Base-by-base conservation (phyloP, 2,329 filamentous ascomycete genomes). In the Arthrinium phaeospermum region DNA sequence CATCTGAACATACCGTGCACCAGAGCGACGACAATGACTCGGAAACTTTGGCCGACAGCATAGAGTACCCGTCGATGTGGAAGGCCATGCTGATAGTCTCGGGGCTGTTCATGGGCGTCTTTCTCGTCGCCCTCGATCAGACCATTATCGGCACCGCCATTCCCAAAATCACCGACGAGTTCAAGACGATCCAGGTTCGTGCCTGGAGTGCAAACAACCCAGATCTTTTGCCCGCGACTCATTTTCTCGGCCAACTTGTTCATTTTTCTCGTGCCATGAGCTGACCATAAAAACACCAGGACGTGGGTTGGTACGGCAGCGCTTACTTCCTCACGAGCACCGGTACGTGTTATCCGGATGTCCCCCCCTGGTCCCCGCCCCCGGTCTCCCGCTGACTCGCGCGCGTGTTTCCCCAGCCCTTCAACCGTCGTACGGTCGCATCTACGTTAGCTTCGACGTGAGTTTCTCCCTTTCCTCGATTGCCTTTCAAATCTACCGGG, bases 231-330 rank as follows among this genome's bases (percentile, higher is more conserved):
- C 14, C 51, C 24, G 5, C 22, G 16, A 8, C 4, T 8, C 19
- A 6, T 22, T 12, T 10, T 3, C 5, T 22, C 46, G 8, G 8
- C 19, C 22, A 22, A 8, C 16, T 37, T 30, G 27, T 19, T 37
- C 27, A 8, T 16, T 12, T 22, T 22, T 34, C 51, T 19, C 24
- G 27, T 10, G n/a, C 24, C 3, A 7, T 57, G 53, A 24, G 53
- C 53, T 61, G 53, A 61, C 30, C 27, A 12, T n/a, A 46, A 83
- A 46, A 83, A 49, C 78, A 86, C 0, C 75, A 78, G 5, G 85
- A 87, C 72, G 82, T 87, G 7, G 85, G 83, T 51, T 87, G 86
- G 85, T 87, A 87, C 70, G 84, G 84, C 19, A 83, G 81, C 72
- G 75, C 78, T 72, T 75, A 75, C 75, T 71, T 72, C 84, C 82